Evolutionary conservation across 2,329 filamentous ascomycete genomes (phyloP), one percentile per base, ranked within the genome.

Genomic region (Neonectria coccinea): DNA sequence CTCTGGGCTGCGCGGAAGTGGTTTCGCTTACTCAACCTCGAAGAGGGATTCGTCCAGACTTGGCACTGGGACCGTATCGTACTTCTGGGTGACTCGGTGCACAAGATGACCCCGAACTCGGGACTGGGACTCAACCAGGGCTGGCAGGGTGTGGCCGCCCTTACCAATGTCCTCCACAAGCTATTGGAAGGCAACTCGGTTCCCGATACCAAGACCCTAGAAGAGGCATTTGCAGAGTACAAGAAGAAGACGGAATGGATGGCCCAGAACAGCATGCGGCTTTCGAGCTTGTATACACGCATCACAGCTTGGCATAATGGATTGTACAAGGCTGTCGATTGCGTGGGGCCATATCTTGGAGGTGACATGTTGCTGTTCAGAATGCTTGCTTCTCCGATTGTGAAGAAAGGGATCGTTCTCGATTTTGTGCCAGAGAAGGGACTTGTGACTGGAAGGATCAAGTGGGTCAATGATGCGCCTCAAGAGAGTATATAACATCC

Each of bases 71-170:
- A 68, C 4, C 67, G 69, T 0, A 66, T 71, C 0, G 67, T 71
- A 12, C 57, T 71, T 0, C 36, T 69, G 0, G 69, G 69, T 0
- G 69, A 71, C 18, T 64, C 69, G 1, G 68, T 59, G 0, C 69
- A 71, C n/a, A 66, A 67, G 36, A 70, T 71, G 64, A 71, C 69
- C 0, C 69, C 69, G 0, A 71, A 71, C 7, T 57, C 69, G 0
- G 69, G 69, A 0, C 67, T 71, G 8, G 60, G 69, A 2, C 45
- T 71, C 9, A 71, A 71, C 48, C 64, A 66, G 4, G 69, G 68
- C 5, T 69, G 67, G 67, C 67, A 69, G 20, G 67, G 67, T 5
- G 59, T 63, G 2, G 65, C 59, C 1, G 53, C 65, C 0, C 16
- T 70, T 3, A 64, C 65, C 45, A 70, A 70, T 10, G 41, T 61